These are phyloP conservation scores for Buddleja alternifolia DNA, from an alignment of 257 asterid genomes.

Conservation along the genomic window DNA sequence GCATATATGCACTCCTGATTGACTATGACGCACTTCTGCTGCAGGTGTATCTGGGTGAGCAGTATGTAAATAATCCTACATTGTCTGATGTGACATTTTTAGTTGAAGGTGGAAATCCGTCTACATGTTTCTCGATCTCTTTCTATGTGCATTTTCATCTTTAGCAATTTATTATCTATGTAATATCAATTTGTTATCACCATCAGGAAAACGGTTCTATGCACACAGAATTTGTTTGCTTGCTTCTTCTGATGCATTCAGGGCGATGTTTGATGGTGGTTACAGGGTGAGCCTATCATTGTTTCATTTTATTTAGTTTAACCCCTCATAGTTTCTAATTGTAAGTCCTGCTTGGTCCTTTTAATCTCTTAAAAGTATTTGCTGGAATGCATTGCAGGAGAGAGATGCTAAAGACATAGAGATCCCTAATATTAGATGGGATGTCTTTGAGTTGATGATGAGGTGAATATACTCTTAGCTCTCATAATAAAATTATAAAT, in stretches of 20 bases:
- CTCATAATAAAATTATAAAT: not conserved
- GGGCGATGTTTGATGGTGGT: conserved; percentile 99
- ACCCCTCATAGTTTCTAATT: not conserved
- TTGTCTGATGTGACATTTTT: conserved; percentile 83
- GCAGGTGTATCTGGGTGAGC: conserved; percentile 88
- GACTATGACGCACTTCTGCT: conserved; percentile 24
- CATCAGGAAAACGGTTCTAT: conserved; percentile 65
- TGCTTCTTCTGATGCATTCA: conserved; percentile 97
- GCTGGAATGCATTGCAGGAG: conserved; percentile 47
- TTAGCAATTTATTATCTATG: conserved; percentile 13
- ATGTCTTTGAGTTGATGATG: conserved; percentile 82
- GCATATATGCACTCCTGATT: not conserved
- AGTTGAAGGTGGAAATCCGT: conserved; percentile 63
- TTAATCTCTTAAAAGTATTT: conserved; percentile 6
- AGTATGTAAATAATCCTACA: conserved; percentile 74
- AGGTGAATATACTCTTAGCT: conserved; percentile 41
- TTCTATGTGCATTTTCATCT: conserved; percentile 12
- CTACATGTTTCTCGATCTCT: conserved; percentile 5
- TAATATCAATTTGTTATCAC: not conserved
- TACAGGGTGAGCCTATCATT: conserved; percentile 72
- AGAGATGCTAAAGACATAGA: conserved; percentile 78
- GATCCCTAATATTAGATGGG: conserved; percentile 80
- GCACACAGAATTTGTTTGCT: conserved; percentile 97
- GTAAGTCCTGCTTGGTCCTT: too few relatives aligned
- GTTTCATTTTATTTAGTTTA: conserved; percentile 5